Conservation (phyloP, 2,329 filamentous ascomycete species). For the Verticillium tricorpus region DNA sequence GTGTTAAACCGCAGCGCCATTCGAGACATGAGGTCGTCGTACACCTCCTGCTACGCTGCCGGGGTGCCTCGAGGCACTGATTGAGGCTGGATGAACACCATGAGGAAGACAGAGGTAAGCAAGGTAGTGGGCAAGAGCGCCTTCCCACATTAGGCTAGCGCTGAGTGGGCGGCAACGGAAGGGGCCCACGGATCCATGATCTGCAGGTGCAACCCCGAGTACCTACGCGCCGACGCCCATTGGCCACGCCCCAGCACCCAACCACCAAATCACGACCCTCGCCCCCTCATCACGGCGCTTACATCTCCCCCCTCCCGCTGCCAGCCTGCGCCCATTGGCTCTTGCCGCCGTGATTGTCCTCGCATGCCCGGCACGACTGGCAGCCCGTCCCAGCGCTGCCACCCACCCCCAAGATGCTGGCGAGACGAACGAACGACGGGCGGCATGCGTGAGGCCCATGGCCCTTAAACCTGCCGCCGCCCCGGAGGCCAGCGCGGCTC, state of each 20-base stretch:
- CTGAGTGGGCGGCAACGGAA: neutral
- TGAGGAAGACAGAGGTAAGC: neutral
- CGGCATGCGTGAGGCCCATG: constrained; percentile 1
- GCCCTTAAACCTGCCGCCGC: constrained; percentile 12
- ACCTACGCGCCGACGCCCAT: constrained; percentile 1
- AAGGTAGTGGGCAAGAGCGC: neutral
- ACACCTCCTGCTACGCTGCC: no score
- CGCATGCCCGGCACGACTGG: constrained; percentile 9
- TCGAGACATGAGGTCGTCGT: no score
- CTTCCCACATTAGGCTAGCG: neutral
- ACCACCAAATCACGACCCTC: constrained; percentile 4
- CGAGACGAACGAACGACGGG: constrained; percentile 1
- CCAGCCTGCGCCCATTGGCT: constrained; percentile 9
- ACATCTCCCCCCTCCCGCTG: constrained; percentile 5
- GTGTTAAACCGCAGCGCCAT: no score
- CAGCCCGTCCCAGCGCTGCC: constrained; percentile 7
- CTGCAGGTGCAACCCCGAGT: neutral
- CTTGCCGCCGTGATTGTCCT: constrained; percentile 10
- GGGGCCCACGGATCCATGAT: neutral
- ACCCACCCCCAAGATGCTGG: constrained; percentile 8
- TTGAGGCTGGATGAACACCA: neutral
- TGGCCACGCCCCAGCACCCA: constrained; percentile 1
- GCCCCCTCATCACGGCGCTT: constrained; percentile 11
- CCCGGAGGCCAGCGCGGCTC: constrained; percentile 5
- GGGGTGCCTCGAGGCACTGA: no score